Evolutionary conservation across 768 basidiomycete genomes (phyloP), one percentile per base, ranked within the genome.

Genomic region (Russula olivacea): DNA sequence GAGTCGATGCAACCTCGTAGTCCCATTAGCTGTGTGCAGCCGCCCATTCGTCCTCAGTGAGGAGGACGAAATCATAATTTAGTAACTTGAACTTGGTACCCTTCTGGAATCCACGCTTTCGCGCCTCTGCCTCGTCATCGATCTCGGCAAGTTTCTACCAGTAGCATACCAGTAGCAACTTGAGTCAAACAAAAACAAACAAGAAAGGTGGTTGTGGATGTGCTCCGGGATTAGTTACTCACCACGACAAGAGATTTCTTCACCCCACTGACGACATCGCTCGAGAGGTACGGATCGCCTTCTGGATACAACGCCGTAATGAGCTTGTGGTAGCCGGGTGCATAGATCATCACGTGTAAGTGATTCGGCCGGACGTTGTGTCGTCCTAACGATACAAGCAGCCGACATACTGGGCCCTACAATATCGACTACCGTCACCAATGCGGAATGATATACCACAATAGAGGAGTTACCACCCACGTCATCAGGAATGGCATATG

Each of bases 341-440:
- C 88, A 59, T 85, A 73, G 59, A 91, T 77, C 76, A 84, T 78
- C 63, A 93, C 74, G 72, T 94, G 92, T 55, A 94, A 69, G 72
- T 94, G 92, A 50, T 82, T 89, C 11, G 92, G 92, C 15, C 92
- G 80, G 76, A 85, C 85, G 60, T 85, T 83, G 69, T 93, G 92
- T 54, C 92, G 78, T 12, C 79, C 79, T 6, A 91, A 76, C 0
- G 71, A 69, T 1, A 73, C 58, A 21, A 93, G 71, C 66, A 94
- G 68, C n/a, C 76, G 75, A 0, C 87, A 89, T 3, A 91, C 89
- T 0, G 92, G 84, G 1, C 90, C 90, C 80, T 84, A 65, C 17
- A 19, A 5, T 12, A 14, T 25, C 14, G 47, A 11, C 12, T 12
- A 38, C 12, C 12, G 36, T 54, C 21, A 54, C 21, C 14, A 54